Evolutionary conservation across 805 yeast genomes (phyloP), one percentile per base, ranked within the genome.

Genomic region (Hanseniaspora taiwanica): DNA sequence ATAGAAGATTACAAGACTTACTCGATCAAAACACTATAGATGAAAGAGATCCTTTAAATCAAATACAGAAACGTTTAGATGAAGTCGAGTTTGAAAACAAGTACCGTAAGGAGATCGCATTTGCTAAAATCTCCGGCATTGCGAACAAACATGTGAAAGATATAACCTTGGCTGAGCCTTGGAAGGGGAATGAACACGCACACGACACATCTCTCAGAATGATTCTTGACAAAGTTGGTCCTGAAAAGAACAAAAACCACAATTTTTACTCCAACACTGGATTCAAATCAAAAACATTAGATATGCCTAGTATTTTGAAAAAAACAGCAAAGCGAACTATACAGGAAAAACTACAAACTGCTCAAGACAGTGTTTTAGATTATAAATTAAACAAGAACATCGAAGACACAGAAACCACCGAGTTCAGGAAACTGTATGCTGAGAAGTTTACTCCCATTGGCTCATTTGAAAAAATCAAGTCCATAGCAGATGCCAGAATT

Each of bases 401-500:
- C 16, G 48, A 49, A 20, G 67, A 68, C 6, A 71, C 68, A 24
- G 71, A 68, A 29, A 72, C 67, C 27, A 44, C 60, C 0, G 54
- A 64, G 9, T 80, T 80, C 55, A 58, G 65, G 33, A 76, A 76
- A 38, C 50, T 75, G 48, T 81, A 81, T 51, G 69, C 68, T 29
- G 91, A 81, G 53, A 60, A 76, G 41, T 65, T 82, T 45, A 60
- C 64, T 3, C 65, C 65, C 0, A 52, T 60, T 25, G 64, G 64
- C 0, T 60, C 64, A 0, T 58, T 58, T 35, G 64, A 61, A 38
- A 61, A 60, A 43, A 72, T 81, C 21, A 71, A 68, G 35, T 71
- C 85, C 0, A 49, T 84, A 38, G 95, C 95, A 0, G 84, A 81
- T 49, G 75, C 77, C 27, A 64, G 75, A 37, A 83, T 86, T 21